Evolutionary conservation across 139 green algal genomes (phyloP).

Genomic region (Chlamydomonas asymmetrica): DNA sequence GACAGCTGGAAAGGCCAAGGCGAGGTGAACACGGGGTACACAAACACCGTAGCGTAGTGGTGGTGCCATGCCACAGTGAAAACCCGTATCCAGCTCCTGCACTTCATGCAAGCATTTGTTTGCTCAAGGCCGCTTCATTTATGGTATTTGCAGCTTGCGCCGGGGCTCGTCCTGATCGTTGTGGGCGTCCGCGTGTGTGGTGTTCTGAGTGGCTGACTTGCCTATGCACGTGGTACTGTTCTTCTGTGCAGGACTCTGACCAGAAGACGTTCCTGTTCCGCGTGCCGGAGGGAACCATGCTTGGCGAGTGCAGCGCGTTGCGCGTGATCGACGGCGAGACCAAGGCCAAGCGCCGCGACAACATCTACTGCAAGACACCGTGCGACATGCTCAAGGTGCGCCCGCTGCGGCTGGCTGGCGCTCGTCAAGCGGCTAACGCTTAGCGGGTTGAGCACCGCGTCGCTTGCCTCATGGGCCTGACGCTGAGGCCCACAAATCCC

Average conservation of each 20-base stretch:
- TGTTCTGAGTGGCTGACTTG: neutral
- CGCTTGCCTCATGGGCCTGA: too few species aligned
- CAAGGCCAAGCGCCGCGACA: slow-evolving; percentile 41
- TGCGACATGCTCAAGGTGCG: slow-evolving; percentile 58
- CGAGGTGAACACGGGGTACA: too few species aligned
- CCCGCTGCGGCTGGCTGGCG: neutral
- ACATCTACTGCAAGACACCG: slow-evolving; percentile 48
- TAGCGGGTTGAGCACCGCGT: neutral
- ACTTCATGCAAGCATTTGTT: too few species aligned
- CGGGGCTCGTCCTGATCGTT: too few species aligned
- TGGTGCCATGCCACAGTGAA: too few species aligned
- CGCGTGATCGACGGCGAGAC: slow-evolving; percentile 22
- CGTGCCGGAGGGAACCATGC: slow-evolving; percentile 48
- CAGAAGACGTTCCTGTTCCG: slow-evolving; percentile 28
- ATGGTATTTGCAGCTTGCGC: too few species aligned
- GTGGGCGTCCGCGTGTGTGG: neutral
- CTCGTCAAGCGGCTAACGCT: neutral
- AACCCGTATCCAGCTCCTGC: too few species aligned
- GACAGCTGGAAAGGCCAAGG: too few species aligned
- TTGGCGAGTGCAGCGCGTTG: slow-evolving; percentile 45
- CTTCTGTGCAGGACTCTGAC: too few species aligned
- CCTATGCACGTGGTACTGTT: neutral
- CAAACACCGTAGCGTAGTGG: too few species aligned
- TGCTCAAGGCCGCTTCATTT: too few species aligned
- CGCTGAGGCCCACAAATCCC: too few species aligned